A percentile compares a stretch with the other conserved stretches of the same genome.
Evolutionary conservation across 164 flowering plant species (phyloP).

Genomic region (Euptelea pleiosperma): DNA sequence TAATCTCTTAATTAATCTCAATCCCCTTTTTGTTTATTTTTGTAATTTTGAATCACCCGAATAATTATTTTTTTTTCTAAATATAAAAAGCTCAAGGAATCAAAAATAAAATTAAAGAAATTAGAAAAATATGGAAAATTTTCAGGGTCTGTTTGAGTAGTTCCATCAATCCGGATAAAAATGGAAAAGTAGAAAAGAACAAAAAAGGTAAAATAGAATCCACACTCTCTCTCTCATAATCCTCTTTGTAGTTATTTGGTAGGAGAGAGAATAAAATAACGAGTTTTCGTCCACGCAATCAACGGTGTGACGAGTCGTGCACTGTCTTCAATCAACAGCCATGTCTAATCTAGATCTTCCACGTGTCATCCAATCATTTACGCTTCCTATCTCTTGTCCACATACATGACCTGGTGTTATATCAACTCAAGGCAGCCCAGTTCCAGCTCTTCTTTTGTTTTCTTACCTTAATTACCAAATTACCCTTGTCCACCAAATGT

Average conservation of each 20-base stretch:
- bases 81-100: not conserved
- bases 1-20: no score
- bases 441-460: slow-evolving; percentile 1
- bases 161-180: slow-evolving; percentile 15
- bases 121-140: not conserved
- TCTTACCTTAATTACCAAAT: not conserved
- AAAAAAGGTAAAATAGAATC: not conserved
- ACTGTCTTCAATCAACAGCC: slow-evolving; percentile 4
- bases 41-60: no score
- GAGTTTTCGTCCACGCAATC: slow-evolving; percentile 47
- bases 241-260: not conserved
- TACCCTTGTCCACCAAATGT: slow-evolving; percentile 6
- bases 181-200: not conserved
- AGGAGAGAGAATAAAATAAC: not conserved
- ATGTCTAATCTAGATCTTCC: slow-evolving; percentile 28
- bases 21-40: no score
- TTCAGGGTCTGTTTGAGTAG: slow-evolving; percentile 11
- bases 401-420: slow-evolving; percentile 21
- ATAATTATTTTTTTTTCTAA: not conserved
- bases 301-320: slow-evolving; percentile 41
- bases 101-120: not conserved
- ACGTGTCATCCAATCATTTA: slow-evolving; percentile 43
- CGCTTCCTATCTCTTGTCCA: slow-evolving; percentile 21
- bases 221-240: not conserved
- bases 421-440: slow-evolving; percentile 26